Percentiles rank a stretch among this genome's conserved stretches.
Conservation (phyloP, 2,329 filamentous ascomycete species). For the Ascochyta pisi region DNA sequence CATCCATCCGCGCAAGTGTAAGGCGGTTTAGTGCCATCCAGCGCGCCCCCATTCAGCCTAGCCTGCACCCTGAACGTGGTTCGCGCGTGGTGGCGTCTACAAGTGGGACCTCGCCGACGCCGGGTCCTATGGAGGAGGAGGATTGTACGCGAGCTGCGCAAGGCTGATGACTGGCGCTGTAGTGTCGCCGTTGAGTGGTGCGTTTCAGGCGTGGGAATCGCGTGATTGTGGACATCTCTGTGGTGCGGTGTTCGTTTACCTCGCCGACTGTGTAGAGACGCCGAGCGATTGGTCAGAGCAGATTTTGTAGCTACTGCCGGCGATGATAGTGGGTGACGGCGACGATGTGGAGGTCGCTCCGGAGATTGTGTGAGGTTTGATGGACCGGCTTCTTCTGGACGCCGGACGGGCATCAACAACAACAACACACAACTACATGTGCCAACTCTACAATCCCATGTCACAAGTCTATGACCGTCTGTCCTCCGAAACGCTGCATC, state of each 20-base stretch:
- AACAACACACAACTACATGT: not conserved
- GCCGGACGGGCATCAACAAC: not conserved
- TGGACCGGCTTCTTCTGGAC: not conserved
- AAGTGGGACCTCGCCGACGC: constrained; percentile 14
- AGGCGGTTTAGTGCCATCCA: constrained; percentile 18
- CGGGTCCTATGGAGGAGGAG: not conserved
- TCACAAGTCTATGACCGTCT: too few relatives aligned
- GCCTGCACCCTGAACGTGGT: constrained; percentile 21
- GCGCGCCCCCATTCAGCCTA: constrained; percentile 18
- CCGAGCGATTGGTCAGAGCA: not conserved
- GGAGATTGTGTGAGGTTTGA: constrained; percentile 8
- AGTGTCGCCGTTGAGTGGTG: constrained; percentile 6
- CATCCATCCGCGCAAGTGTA: constrained; percentile 1
- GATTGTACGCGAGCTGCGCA: not conserved
- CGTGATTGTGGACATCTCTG: not conserved
- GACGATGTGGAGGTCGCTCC: constrained; percentile 9
- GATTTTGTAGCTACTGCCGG: not conserved
- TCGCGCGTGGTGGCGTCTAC: constrained; percentile 22
- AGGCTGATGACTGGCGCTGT: constrained; percentile 14
- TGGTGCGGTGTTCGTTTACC: not conserved
- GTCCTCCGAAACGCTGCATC: too few relatives aligned
- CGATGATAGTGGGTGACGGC: constrained; percentile 1
- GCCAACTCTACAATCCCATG: too few relatives aligned
- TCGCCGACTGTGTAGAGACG: constrained; percentile 9
- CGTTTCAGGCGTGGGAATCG: not conserved